phyloP scores from a whole-genome alignment of 2,329 filamentous ascomycete genomes.

The Byssothecium circinans region DNA sequence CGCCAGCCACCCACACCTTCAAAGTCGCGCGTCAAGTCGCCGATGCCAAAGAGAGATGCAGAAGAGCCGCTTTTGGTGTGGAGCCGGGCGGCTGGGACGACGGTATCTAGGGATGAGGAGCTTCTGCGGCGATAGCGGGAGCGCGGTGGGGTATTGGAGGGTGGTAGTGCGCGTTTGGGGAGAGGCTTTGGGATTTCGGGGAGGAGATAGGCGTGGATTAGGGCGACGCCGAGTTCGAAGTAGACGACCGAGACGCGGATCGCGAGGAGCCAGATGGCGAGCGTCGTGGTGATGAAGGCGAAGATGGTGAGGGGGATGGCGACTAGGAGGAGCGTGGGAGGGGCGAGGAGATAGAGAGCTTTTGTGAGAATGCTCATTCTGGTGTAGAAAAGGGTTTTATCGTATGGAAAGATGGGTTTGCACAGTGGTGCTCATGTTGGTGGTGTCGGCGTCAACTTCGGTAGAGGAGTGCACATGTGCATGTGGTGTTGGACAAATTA shows the following conservation, averaged over 20 bases:
- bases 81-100: slow-evolving; percentile 18
- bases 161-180: slow-evolving; percentile 17
- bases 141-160: slow-evolving; percentile 21
- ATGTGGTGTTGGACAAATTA: neutral
- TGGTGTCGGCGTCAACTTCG: neutral
- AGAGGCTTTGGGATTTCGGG: slow-evolving; percentile 21
- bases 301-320: slow-evolving; percentile 45
- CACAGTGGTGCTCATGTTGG: neutral
- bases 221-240: slow-evolving; percentile 45
- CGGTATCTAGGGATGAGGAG: slow-evolving; percentile 24
- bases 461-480: too few relatives aligned
- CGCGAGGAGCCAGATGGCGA: slow-evolving; percentile 43
- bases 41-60: slow-evolving; percentile 34
- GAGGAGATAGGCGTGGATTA: slow-evolving; percentile 43
- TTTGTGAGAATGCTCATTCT: slow-evolving; percentile 14
- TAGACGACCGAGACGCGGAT: slow-evolving; percentile 47
- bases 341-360: slow-evolving; percentile 38
- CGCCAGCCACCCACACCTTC: slow-evolving; percentile 50
- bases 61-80: slow-evolving; percentile 38
- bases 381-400: neutral
- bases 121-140: slow-evolving; percentile 29
- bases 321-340: slow-evolving; percentile 40
- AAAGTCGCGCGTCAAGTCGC: slow-evolving; percentile 43
- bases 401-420: neutral
- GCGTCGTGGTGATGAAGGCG: slow-evolving; percentile 37